Base-by-base conservation (phyloP, 1,284 basidiomycete genomes). In the Schizophyllum commune region DNA sequence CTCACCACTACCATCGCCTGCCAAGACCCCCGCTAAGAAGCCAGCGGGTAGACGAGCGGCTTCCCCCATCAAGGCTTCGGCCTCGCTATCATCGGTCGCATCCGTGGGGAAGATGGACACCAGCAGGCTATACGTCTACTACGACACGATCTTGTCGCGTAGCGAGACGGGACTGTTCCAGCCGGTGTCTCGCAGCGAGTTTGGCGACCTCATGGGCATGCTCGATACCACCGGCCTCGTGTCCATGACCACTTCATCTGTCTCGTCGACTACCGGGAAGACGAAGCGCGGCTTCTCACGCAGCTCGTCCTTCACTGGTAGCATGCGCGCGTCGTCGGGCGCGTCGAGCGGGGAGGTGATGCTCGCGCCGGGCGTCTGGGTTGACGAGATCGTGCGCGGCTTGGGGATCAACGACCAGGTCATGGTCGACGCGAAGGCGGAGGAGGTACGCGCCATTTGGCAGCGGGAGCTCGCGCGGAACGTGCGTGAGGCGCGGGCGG, bases 151-250 rank as follows among this genome's bases (percentile, higher is more conserved):
- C 55, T 79, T 92, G 11, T 75, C 77, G 5, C 81, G 86, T 20
- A 75, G 78, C 11, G 82, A 83, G 15, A 74, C 73, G 20, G 78
- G 77, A 5, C 70, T 83, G 9, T 88, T 91, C 66, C 73, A 78
- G 0, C 77, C 87, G 2, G 88, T 87, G 4, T 89, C 86, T 8
- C 80, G 89, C 6, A 87, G 82, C 69, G 90, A 92, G 66, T 92
- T 92, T 65, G 76, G 78, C 0, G 90, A 92, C 65, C 75, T 92
- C 1, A 69, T 89, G 0, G 82, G 82, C 21, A 74, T 92, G 60
- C 74, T 92, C 39, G 91, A 92, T 71, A 88, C 86, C 5, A 78
- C 81, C 2, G 91, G 90, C 2, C 75, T 92, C 0, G 73, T 89
- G 5, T 66, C 70, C 21, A 57, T 65, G 20, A 64, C 72, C 22